phyloP scores from a whole-genome alignment of 1,284 basidiomycete genomes.

The Fistulinella cinereoalba region DNA sequence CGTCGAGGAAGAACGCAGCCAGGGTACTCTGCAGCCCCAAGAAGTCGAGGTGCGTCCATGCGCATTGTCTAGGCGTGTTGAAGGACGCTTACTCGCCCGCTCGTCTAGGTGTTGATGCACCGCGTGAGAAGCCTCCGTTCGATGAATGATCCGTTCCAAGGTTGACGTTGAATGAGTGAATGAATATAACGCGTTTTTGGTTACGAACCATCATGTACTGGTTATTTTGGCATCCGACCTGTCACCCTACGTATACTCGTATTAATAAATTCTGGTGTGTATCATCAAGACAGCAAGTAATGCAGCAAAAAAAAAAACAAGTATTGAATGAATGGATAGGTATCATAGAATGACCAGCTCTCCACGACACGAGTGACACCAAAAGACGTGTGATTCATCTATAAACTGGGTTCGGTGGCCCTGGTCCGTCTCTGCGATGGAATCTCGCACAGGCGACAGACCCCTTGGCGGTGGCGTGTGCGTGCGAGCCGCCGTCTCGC shows the following conservation, averaged over 20 bases:
- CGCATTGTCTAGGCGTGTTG: not conserved
- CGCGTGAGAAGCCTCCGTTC: conserved; percentile 58
- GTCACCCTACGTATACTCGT: conserved; percentile 16
- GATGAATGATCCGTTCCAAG: conserved; percentile 43
- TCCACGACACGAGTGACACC: conserved; percentile 77
- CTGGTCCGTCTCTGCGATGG: conserved; percentile 16
- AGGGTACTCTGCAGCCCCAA: conserved; percentile 59
- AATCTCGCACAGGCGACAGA: conserved; percentile 48
- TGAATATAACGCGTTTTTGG: conserved; percentile 5
- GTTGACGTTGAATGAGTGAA: no score
- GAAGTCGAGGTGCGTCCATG: conserved; percentile 63
- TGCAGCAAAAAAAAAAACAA: not conserved
- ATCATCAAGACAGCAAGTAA: conserved; percentile 1
- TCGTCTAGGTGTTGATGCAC: conserved; percentile 55
- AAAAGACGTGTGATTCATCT: conserved; percentile 82
- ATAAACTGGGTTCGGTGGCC: conserved; percentile 60
- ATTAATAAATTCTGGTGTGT: conserved; percentile 24
- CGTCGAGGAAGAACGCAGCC: conserved; percentile 61
- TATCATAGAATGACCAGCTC: conserved; percentile 72
- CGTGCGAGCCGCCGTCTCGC: conserved; percentile 53
- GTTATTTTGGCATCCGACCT: conserved; percentile 5
- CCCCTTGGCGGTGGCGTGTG: conserved; percentile 45
- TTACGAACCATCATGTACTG: conserved; percentile 2
- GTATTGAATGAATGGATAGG: not conserved
- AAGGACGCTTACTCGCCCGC: no score